A percentile compares a stretch with the other conserved stretches of the same genome.
phyloP scores from a whole-genome alignment of 2,329 filamentous ascomycete genomes.

The Magnaporthiopsis poae region DNA sequence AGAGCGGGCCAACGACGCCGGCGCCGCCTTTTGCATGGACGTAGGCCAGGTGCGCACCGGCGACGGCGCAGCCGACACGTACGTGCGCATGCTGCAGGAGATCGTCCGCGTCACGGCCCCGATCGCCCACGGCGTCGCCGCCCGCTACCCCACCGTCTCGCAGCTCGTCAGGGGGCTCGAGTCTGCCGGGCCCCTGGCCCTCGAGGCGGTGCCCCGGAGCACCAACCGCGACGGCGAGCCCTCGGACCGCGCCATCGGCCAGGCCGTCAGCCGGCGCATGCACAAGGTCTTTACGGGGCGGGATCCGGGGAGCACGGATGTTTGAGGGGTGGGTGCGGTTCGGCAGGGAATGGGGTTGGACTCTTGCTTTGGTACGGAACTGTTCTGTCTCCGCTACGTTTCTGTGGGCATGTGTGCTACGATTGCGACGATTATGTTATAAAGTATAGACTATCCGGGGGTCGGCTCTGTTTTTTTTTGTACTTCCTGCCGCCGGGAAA shows the following conservation, averaged over 20 bases:
- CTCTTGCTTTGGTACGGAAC: too few relatives aligned
- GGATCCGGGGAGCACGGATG: constrained; percentile 46
- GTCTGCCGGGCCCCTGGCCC: constrained; percentile 44
- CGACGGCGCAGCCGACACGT: constrained; percentile 56
- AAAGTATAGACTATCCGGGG: too few relatives aligned
- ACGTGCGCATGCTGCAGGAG: constrained; percentile 66
- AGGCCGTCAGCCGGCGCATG: constrained; percentile 48
- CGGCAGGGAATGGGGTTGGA: too few relatives aligned
- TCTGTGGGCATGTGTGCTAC: too few relatives aligned
- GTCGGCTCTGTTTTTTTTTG: too few relatives aligned
- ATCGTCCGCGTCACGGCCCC: constrained; percentile 61
- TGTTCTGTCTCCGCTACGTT: too few relatives aligned
- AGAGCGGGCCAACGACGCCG: constrained; percentile 36
- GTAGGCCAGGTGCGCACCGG: constrained; percentile 64
- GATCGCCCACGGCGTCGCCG: constrained; percentile 59
- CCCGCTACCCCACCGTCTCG: constrained; percentile 48
- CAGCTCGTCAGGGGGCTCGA: constrained; percentile 51
- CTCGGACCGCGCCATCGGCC: constrained; percentile 46
- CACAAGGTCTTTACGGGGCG: constrained; percentile 49
- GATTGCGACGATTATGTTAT: too few relatives aligned
- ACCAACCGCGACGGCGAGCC: constrained; percentile 47
- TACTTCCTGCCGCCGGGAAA: too few relatives aligned
- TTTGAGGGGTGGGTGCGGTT: constrained; percentile 23
- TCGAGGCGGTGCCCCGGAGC: constrained; percentile 53
- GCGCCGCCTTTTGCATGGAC: constrained; percentile 69